Percentiles rank a stretch among this genome's conserved stretches.
Conservation (phyloP, 257 asterid genomes). For the Solanum bulbocastanum region DNA sequence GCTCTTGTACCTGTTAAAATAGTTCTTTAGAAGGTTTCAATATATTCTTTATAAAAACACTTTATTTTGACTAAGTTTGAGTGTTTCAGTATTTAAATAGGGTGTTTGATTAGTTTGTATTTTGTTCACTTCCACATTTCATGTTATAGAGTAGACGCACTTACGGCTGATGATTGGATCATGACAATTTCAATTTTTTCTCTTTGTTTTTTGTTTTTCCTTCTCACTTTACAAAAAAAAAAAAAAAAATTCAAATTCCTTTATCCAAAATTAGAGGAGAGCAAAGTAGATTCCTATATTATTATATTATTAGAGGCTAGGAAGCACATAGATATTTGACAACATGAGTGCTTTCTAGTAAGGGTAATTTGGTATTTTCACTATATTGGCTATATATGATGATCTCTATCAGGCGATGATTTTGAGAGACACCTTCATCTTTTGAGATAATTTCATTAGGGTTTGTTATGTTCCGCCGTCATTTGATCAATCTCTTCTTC, state of each 20-base stretch:
- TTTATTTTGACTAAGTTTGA: too few relatives aligned
- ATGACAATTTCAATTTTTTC: neutral
- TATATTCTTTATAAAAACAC: too few relatives aligned
- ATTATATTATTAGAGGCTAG: neutral
- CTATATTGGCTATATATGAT: neutral
- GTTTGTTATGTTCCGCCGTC: neutral
- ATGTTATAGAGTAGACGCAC: neutral
- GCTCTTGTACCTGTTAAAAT: neutral
- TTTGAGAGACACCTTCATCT: neutral
- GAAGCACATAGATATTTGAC: neutral
- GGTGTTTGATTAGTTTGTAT: neutral
- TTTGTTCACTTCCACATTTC: neutral
- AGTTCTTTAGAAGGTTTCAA: neutral
- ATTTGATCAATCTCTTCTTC: neutral
- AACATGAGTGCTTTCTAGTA: neutral
- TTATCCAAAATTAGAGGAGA: too few relatives aligned
- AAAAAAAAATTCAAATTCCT: too few relatives aligned
- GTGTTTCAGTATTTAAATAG: too few relatives aligned
- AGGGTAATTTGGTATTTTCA: neutral
- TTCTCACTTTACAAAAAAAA: too few relatives aligned
- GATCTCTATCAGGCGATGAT: neutral
- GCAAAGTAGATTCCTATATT: too few relatives aligned
- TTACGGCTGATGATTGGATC: neutral
- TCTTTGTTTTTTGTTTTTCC: too few relatives aligned
- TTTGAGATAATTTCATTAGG: too few relatives aligned